Evolutionary conservation across 2,329 filamentous ascomycete species (phyloP).

Genomic region (Salinomyces thailandicus): DNA sequence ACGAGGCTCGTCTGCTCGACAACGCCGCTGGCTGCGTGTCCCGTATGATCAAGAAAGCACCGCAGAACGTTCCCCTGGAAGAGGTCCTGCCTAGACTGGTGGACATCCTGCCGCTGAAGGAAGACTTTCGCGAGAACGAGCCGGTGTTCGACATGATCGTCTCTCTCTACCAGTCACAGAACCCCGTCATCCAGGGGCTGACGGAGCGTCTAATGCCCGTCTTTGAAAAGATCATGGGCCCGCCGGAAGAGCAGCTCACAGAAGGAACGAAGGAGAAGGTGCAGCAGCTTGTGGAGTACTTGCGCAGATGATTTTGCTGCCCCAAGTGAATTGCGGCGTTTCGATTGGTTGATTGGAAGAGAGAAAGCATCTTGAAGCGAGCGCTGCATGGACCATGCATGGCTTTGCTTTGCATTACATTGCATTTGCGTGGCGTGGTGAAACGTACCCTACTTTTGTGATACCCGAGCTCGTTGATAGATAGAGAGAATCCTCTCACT

Average conservation of each 20-base stretch:
- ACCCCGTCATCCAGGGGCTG: slow-evolving; percentile 58
- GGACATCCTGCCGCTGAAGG: slow-evolving; percentile 70
- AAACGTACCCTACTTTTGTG: no score
- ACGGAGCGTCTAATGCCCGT: slow-evolving; percentile 59
- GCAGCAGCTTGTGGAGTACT: slow-evolving; percentile 49
- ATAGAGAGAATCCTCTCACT: not conserved
- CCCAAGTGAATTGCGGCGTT: no score
- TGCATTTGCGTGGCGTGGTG: no score
- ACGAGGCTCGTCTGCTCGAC: slow-evolving; percentile 75
- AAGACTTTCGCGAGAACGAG: slow-evolving; percentile 94
- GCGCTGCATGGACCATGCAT: no score
- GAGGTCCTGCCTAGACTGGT: slow-evolving; percentile 76
- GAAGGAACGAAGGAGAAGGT: slow-evolving; percentile 58
- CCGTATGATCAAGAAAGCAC: slow-evolving; percentile 83
- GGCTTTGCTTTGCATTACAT: no score
- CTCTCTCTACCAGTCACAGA: slow-evolving; percentile 64
- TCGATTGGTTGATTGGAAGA: no score
- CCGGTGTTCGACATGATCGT: slow-evolving; percentile 86
- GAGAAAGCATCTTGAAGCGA: no score
- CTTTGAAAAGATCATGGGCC: slow-evolving; percentile 61
- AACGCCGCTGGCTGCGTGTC: slow-evolving; percentile 87
- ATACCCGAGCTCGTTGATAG: slow-evolving; percentile 3
- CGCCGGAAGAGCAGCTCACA: slow-evolving; percentile 66
- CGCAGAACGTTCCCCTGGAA: slow-evolving; percentile 66
- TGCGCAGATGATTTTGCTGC: slow-evolving; percentile 5